These are phyloP conservation scores for Ustilago loliicola DNA, from an alignment of 1,284 basidiomycete genomes.

Conservation along the genomic window DNA sequence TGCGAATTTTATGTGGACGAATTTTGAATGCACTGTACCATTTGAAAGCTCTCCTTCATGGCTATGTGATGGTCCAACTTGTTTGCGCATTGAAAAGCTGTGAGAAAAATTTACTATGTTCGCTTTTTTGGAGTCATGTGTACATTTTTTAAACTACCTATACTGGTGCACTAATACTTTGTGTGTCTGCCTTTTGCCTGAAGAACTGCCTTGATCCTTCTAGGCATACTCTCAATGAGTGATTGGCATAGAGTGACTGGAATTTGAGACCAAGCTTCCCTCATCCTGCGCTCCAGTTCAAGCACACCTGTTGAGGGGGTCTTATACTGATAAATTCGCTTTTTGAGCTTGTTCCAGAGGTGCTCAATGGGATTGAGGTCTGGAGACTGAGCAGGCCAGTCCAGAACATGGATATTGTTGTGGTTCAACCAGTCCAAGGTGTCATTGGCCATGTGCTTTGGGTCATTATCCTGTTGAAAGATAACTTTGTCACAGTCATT, in stretches of 20 bases:
- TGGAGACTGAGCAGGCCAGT: conserved; percentile 70
- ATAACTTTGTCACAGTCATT: conserved; percentile 46
- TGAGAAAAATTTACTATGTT: too few relatives aligned
- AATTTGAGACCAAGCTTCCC: conserved; percentile 15
- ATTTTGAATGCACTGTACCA: too few relatives aligned
- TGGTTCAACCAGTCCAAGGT: conserved; percentile 58
- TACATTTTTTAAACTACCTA: too few relatives aligned
- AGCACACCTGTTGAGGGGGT: background rate
- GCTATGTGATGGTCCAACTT: too few relatives aligned
- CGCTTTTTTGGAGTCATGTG: too few relatives aligned
- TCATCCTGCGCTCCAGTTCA: background rate
- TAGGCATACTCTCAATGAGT: conserved; percentile 30
- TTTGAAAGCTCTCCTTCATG: too few relatives aligned
- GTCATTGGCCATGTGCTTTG: conserved; percentile 63
- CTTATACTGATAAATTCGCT: conserved; percentile 6
- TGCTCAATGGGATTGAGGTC: conserved; percentile 72
- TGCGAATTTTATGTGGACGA: too few relatives aligned
- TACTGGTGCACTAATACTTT: too few relatives aligned
- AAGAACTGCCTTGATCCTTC: conserved; percentile 19
- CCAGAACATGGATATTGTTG: conserved; percentile 56
- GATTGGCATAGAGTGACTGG: background rate
- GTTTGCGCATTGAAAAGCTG: too few relatives aligned
- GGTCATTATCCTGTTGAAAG: conserved; percentile 71
- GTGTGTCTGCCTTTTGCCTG: conserved; percentile 30
- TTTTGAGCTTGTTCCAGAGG: conserved; percentile 60